Base-by-base conservation (phyloP, 208 protist species). In the Trypanosoma cruzi region DNA sequence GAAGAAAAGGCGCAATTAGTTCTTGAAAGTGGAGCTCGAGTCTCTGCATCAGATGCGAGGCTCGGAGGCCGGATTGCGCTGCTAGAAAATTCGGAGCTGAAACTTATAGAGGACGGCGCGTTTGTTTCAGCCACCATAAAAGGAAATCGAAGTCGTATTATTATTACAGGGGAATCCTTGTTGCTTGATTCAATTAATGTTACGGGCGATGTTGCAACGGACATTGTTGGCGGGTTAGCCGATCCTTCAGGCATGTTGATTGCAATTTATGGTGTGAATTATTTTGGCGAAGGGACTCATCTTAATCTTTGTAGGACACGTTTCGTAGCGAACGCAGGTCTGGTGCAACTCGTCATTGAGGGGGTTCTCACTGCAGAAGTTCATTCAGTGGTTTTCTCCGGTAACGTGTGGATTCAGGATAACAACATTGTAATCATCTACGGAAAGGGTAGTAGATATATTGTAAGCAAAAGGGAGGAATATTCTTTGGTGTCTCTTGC, bases 171-270 rank as follows among this genome's bases (percentile, higher is more conserved):
- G 24, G 73, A 86, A 49, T 77, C 79, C 24, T 54, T 77, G 5
- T 55, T 86, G 54, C 76, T 92, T 28, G 83, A 92, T 73, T 92
- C 83, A 13, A 60, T 87, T 20, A 77, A n/a, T 18, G 50, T 89
- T 64, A 64, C 62, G 7, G 86, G 81, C 48, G 53, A 66, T 36
- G 56, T 90, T 16, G 58, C 18, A 20, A 50, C 78, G 20, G 18
- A 61, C 52, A 69, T 84, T 56, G 49, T 76, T 37, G 63, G 73
- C 31, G 54, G 62, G 13, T n/a, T 42, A 34, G 18, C 37, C 3
- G 32, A 59, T 26, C 26, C 46, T 22, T 29, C 16, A 24, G 52
- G 63, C 16, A 79, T 83, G 42, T 68, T 82, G 29, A 68, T 88
- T 28, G 72, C 74, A 11, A 58, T 86, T 22, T 86, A 83, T 74